These are phyloP conservation scores for Solanum hybrid DNA, from an alignment of 305 asterid species.

Conservation along the genomic window DNA sequence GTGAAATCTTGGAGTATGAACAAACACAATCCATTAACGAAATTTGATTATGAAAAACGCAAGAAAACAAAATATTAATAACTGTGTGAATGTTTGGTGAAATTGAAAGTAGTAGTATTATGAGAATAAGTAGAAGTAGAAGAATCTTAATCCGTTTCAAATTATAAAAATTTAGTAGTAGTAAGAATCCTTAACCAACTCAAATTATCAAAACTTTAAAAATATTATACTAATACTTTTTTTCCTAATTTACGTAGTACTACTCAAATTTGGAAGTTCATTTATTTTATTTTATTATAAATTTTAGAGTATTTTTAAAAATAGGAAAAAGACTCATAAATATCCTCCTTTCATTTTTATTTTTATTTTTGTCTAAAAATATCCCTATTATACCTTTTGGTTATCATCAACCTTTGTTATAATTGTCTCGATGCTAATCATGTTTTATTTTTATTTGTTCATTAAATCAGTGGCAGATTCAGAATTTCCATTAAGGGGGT, in stretches of 20 bases:
- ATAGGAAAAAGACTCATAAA: too few relatives aligned
- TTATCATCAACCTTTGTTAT: too few relatives aligned
- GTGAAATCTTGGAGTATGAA: slow-evolving; percentile 8
- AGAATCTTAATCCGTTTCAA: neutral
- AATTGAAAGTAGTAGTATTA: neutral
- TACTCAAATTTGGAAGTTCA: too few relatives aligned
- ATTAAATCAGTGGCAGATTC: too few relatives aligned
- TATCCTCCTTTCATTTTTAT: too few relatives aligned
- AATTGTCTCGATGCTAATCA: neutral
- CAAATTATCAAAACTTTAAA: neutral
- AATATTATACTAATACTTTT: neutral
- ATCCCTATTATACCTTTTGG: too few relatives aligned
- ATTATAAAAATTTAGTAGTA: neutral
- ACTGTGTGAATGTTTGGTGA: neutral
- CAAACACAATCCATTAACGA: slow-evolving; percentile 54
- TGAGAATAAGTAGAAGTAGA: neutral
- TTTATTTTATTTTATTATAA: too few relatives aligned
- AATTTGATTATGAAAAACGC: neutral
- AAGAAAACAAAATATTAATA: neutral
- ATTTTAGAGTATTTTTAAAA: too few relatives aligned
- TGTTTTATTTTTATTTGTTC: too few relatives aligned
- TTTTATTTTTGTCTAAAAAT: too few relatives aligned
- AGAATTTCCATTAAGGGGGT: too few relatives aligned
- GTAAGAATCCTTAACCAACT: neutral
- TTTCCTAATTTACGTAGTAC: neutral